phyloP scores from a whole-genome alignment of 2,329 filamentous ascomycete species.

The Uncinocarpus reesii region DNA sequence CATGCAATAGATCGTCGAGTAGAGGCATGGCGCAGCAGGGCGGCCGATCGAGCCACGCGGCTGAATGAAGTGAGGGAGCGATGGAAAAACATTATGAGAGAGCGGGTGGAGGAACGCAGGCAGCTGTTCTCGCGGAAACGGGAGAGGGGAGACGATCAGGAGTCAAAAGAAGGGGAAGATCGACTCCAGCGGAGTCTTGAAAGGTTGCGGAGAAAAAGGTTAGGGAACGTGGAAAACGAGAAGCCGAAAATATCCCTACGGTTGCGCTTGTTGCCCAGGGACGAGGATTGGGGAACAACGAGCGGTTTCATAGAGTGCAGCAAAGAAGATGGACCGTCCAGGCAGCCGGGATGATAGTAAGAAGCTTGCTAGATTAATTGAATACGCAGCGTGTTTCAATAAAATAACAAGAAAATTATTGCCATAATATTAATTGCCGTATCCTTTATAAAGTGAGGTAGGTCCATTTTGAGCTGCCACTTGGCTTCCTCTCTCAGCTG shows the following conservation, averaged over 20 bases:
- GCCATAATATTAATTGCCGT: too few species aligned
- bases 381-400: too few species aligned
- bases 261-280: not conserved
- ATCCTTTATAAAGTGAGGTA: too few species aligned
- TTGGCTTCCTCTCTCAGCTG: too few species aligned
- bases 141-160: not conserved
- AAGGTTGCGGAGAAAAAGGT: not conserved
- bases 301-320: too few species aligned
- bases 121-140: not conserved
- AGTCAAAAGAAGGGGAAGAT: not conserved
- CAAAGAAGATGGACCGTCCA: too few species aligned
- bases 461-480: too few species aligned
- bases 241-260: not conserved
- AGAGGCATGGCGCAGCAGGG: not conserved
- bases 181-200: not conserved
- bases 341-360: too few species aligned
- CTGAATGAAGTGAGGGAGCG: not conserved
- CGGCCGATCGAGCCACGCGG: not conserved
- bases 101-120: not conserved
- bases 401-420: too few species aligned
- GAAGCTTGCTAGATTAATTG: too few species aligned
- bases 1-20: not conserved
- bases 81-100: not conserved
- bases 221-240: not conserved
- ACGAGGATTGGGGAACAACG: not conserved